Percentiles rank a stretch among this genome's conserved stretches.
Conservation (phyloP, 2,329 filamentous ascomycete species). For the Trichothecium roseum region DNA sequence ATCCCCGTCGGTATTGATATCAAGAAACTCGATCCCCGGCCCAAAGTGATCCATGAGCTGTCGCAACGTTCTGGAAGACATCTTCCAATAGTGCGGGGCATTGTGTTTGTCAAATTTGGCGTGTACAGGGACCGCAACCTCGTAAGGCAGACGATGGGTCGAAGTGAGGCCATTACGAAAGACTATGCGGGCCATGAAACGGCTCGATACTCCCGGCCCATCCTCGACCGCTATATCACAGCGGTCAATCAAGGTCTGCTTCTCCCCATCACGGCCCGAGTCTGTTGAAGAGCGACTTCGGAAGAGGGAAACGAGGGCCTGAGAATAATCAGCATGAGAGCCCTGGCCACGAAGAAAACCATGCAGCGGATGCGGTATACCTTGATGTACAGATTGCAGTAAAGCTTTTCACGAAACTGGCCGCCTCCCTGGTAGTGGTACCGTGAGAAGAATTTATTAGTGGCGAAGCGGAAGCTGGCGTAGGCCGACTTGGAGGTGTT, state of each 20-base stretch:
- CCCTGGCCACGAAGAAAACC: not conserved
- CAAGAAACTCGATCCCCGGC: slow-evolving; percentile 68
- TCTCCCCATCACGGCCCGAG: slow-evolving; percentile 43
- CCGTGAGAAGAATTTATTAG: slow-evolving; percentile 59
- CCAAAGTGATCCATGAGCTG: slow-evolving; percentile 76
- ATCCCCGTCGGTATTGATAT: slow-evolving; percentile 64
- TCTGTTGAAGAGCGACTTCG: slow-evolving; percentile 54
- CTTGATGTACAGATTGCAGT: slow-evolving; percentile 65
- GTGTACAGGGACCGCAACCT: slow-evolving; percentile 62
- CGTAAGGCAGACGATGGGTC: slow-evolving; percentile 67
- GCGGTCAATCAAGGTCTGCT: slow-evolving; percentile 59
- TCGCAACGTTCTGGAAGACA: slow-evolving; percentile 58
- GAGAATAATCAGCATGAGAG: slow-evolving; percentile 1
- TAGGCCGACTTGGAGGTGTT: slow-evolving; percentile 78
- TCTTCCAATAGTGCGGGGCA: slow-evolving; percentile 61
- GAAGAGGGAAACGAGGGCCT: slow-evolving; percentile 65
- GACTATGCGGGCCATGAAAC: slow-evolving; percentile 62
- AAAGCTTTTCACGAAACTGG: slow-evolving; percentile 51
- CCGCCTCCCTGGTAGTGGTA: slow-evolving; percentile 54
- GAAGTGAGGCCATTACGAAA: slow-evolving; percentile 70
- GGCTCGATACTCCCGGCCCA: slow-evolving; percentile 57
- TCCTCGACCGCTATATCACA: slow-evolving; percentile 69
- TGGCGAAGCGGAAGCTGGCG: slow-evolving; percentile 58
- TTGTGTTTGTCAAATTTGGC: slow-evolving; percentile 61
- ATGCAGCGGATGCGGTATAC: too few relatives aligned